Evolutionary conservation across 306 rosid genomes (phyloP).

Genomic region (Crataegus laevigata): DNA sequence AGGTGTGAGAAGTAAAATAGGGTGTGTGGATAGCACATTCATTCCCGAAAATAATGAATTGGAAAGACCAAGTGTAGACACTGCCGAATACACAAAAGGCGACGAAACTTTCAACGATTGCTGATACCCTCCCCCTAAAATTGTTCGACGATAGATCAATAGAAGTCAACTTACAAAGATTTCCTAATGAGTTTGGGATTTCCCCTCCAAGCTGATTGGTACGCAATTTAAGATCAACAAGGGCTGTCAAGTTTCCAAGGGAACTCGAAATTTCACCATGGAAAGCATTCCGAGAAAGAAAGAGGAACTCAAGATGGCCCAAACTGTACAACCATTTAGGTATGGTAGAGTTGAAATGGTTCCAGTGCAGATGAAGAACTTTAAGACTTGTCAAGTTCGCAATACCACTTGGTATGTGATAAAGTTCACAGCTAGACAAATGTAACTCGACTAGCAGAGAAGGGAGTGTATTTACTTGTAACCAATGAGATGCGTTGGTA

Average conservation of each 20-base stretch:
- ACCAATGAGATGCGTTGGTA: too few relatives aligned
- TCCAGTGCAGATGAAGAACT: neutral
- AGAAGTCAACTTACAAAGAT: neutral
- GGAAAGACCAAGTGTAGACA: neutral
- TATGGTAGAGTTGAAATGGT: constrained; percentile 4
- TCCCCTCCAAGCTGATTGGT: neutral
- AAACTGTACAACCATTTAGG: neutral
- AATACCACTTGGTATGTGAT: too few relatives aligned
- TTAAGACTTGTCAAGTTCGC: neutral
- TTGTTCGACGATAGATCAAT: neutral
- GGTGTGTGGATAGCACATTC: too few relatives aligned
- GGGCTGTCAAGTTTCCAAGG: neutral
- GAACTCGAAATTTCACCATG: neutral
- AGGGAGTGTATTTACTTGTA: too few relatives aligned
- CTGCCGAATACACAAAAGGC: neutral
- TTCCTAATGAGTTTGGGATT: neutral
- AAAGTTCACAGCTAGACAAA: too few relatives aligned
- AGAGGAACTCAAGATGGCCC: neutral
- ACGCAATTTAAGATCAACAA: neutral
- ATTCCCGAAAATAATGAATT: neutral
- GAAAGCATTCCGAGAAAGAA: neutral
- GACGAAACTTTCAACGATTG: neutral
- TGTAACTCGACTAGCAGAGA: too few relatives aligned
- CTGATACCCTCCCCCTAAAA: neutral
- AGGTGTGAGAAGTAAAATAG: too few relatives aligned